Conservation (phyloP, 108 stramenopile genomes). For the Nannochloropsis oceanica region DNA sequence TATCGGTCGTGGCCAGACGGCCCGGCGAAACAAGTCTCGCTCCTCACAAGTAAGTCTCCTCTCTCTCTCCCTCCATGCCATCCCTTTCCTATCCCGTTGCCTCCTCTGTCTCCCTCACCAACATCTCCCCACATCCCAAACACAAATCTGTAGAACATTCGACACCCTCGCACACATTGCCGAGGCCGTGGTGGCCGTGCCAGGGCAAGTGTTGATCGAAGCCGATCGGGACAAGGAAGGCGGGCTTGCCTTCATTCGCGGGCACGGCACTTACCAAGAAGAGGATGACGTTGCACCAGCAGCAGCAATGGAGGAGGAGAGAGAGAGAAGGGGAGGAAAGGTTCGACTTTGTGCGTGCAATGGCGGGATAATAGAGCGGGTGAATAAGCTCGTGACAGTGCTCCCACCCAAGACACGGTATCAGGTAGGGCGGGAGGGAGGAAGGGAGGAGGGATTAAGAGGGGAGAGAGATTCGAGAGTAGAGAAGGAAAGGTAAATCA, state of each 20-base stretch:
- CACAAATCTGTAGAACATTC: no score
- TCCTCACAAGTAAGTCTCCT: no score
- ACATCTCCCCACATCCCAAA: no score
- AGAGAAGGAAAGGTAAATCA: no score
- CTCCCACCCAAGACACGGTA: slow-evolving; percentile 47
- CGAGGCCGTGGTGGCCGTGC: neutral
- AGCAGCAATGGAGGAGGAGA: no score
- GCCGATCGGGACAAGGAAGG: no score
- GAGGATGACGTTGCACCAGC: slow-evolving; percentile 1
- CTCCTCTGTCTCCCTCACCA: no score
- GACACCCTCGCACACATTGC: neutral
- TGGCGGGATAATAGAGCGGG: slow-evolving; percentile 73
- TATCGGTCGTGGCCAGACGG: no score
- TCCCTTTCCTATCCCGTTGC: no score
- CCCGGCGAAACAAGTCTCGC: no score
- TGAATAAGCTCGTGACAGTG: slow-evolving; percentile 92
- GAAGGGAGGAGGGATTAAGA: slow-evolving; percentile 8
- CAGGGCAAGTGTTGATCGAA: slow-evolving; percentile 11
- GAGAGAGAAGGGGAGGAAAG: neutral
- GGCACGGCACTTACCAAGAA: slow-evolving; percentile 84
- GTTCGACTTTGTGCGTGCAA: slow-evolving; percentile 60
- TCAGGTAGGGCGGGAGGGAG: slow-evolving; percentile 26
- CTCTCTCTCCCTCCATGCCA: no score
- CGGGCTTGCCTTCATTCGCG: slow-evolving; percentile 60
- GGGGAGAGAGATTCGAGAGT: no score